A percentile compares a stretch with the other conserved stretches of the same genome.
phyloP scores from a whole-genome alignment of 2,329 filamentous ascomycete species.

The Clonostachys rosea region DNA sequence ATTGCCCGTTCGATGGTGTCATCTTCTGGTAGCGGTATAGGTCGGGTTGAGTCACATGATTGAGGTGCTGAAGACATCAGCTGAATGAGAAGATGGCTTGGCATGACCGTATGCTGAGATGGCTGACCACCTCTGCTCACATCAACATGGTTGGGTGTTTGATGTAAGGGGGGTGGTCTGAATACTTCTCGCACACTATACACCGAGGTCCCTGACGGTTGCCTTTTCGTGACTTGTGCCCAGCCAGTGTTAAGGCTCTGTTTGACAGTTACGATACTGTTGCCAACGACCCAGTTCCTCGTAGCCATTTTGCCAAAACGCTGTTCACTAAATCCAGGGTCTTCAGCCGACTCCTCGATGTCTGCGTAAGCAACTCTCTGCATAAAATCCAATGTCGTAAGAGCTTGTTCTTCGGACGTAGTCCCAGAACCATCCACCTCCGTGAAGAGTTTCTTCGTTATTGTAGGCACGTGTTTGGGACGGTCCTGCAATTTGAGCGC shows the following conservation, averaged over 20 bases:
- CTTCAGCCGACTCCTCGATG: conserved; percentile 68
- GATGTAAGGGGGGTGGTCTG: conserved; percentile 51
- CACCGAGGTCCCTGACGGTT: conserved; percentile 63
- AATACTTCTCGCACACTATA: conserved; percentile 58
- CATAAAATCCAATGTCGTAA: conserved; percentile 94
- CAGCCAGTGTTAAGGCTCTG: conserved; percentile 63
- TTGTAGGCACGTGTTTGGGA: conserved; percentile 81
- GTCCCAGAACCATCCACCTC: conserved; percentile 67
- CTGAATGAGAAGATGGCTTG: conserved; percentile 69
- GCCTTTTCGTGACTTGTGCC: conserved; percentile 67
- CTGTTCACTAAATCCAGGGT: conserved; percentile 60
- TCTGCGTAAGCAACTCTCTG: conserved; percentile 83
- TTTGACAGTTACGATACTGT: conserved; percentile 70
- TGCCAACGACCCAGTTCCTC: conserved; percentile 68
- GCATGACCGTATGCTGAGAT: conserved; percentile 59
- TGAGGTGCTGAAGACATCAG: conserved; percentile 61
- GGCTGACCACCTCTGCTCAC: conserved; percentile 43
- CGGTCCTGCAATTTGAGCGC: conserved; percentile 82
- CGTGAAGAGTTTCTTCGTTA: conserved; percentile 79
- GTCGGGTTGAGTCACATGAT: conserved; percentile 52
- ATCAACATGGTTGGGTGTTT: conserved; percentile 42
- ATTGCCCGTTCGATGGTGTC: conserved; percentile 72
- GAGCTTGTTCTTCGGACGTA: conserved; percentile 82
- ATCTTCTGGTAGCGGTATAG: conserved; percentile 69
- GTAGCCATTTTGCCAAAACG: conserved; percentile 62